A percentile compares a stretch with the other conserved stretches of the same genome.
Evolutionary conservation across 2,329 filamentous ascomycete species (phyloP).

Genomic region (Fusarium torulosum): DNA sequence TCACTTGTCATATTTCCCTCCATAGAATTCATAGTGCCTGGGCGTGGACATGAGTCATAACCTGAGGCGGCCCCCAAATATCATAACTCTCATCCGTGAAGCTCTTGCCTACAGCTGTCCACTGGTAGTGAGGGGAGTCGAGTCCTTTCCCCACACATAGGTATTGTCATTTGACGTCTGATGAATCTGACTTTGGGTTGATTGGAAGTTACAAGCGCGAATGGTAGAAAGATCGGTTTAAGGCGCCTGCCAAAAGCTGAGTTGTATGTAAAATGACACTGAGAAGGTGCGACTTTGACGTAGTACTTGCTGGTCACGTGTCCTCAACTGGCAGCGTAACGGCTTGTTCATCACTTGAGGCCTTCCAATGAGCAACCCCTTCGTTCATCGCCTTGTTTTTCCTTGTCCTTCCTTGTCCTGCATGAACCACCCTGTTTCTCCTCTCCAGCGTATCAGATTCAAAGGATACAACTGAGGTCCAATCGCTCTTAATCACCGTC

Average conservation of each 20-base stretch:
- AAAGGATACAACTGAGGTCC: neutral
- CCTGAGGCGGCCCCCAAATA: neutral
- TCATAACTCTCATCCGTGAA: neutral
- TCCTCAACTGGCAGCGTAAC: neutral
- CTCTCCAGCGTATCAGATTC: slow-evolving; percentile 14
- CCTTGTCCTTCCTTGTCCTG: slow-evolving; percentile 29
- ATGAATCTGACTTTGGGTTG: neutral
- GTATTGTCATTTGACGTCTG: neutral
- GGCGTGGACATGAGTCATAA: slow-evolving; percentile 2
- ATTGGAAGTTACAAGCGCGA: slow-evolving; percentile 7
- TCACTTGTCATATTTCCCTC: slow-evolving; percentile 7
- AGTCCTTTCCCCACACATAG: neutral
- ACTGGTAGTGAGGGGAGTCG: neutral
- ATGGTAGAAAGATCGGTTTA: neutral
- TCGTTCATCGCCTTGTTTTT: slow-evolving; percentile 11
- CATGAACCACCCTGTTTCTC: slow-evolving; percentile 26
- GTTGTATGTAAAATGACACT: neutral
- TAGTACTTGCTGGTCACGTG: slow-evolving; percentile 22
- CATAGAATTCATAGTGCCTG: neutral
- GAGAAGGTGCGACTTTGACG: slow-evolving; percentile 12
- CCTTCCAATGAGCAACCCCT: slow-evolving; percentile 8
- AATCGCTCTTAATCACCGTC: slow-evolving; percentile 1
- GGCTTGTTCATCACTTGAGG: slow-evolving; percentile 15
- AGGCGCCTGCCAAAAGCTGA: neutral
- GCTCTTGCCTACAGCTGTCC: neutral